Base-by-base conservation (phyloP, 768 basidiomycete genomes). In the Naematelia aurantialba region DNA sequence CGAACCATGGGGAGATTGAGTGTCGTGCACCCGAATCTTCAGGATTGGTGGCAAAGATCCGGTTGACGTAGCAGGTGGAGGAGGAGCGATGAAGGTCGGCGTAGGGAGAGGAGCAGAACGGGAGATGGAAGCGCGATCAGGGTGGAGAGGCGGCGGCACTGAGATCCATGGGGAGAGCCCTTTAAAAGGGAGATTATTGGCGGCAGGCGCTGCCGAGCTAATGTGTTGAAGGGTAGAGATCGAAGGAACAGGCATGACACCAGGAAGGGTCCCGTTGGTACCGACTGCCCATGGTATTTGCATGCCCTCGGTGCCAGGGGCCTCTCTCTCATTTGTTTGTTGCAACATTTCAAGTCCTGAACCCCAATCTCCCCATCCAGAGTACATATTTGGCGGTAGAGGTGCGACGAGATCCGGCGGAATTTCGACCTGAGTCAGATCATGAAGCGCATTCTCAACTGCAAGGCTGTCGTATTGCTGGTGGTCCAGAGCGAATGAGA, bases 391-490 rank as follows among this genome's bases (percentile, higher is more conserved):
- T 39, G 34, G 34, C 34, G 34, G 34, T 17, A 57, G 39, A 26
- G 66, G 66, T 2, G 66, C 62, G 11, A 67, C 66, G 19, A 67
- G 53, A 50, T 67, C 66, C 14, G 66, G 66, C 19, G 59, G 60
- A 29, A 67, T 64, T 17, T 61, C 51, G 4, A 55, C 48, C 30
- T 59, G 56, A 13, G 50, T 54, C 25, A 39, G 59, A 46, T 67
- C 66, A 10, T 59, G 59, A 24, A 67, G 54, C 17, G 45, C 56
- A 4, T 25, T 31, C 30, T 67, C 66, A 5, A 64, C 27, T 10
- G 56, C 54, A 8, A 59, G 50, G 12, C 50, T 59, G 19, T 60
- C 62, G 14, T 21, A 29, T 14, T 57, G 50, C 12, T 12, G 10
- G 11, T 53, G 44, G 42, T 56, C 26, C 48, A 48, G 22, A 22